A percentile compares a stretch with the other conserved stretches of the same genome.
phyloP scores from a whole-genome alignment of 2,329 filamentous ascomycete genomes.

The Teratosphaeria epicoccoides region DNA sequence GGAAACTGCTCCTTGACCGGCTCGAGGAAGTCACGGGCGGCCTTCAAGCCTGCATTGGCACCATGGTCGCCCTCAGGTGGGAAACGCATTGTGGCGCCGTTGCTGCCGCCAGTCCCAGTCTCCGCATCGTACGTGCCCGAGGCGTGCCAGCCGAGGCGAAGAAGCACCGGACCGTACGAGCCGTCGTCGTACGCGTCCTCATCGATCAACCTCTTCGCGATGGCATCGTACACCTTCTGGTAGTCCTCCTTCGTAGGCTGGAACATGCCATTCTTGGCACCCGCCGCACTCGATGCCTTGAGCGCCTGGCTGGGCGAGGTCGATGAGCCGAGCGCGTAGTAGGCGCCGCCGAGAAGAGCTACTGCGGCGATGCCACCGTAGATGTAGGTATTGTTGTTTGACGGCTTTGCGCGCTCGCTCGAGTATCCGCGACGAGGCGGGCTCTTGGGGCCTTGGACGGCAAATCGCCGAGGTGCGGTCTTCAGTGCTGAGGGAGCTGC shows the following conservation, averaged over 20 bases:
- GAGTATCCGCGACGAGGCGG: conserved; percentile 71
- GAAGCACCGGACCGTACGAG: conserved; percentile 82
- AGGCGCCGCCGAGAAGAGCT: conserved; percentile 54
- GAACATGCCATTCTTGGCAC: conserved; percentile 40
- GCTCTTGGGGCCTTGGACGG: conserved; percentile 58
- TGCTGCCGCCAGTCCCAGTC: conserved; percentile 83
- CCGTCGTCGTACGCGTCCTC: conserved; percentile 95
- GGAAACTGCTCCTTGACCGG: conserved; percentile 83
- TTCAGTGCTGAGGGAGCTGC: conserved; percentile 44
- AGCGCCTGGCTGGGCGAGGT: conserved; percentile 34
- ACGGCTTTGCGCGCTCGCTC: conserved; percentile 16
- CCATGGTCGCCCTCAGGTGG: conserved; percentile 79
- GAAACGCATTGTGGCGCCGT: conserved; percentile 73
- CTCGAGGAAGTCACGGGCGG: conserved; percentile 84
- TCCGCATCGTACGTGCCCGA: conserved; percentile 84
- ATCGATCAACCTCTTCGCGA: conserved; percentile 71
- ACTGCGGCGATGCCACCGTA: conserved; percentile 49
- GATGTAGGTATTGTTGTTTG: conserved; percentile 37
- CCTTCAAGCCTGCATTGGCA: conserved; percentile 81
- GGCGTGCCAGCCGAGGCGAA: conserved; percentile 88
- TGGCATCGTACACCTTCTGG: conserved; percentile 86
- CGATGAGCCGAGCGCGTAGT: conserved; percentile 41
- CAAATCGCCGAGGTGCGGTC: conserved; percentile 46
- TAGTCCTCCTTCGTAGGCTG: conserved; percentile 76
- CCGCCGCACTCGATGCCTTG: conserved; percentile 19